phyloP scores from a whole-genome alignment of 2,329 filamentous ascomycete genomes.

The Monosporascus sp. region DNA sequence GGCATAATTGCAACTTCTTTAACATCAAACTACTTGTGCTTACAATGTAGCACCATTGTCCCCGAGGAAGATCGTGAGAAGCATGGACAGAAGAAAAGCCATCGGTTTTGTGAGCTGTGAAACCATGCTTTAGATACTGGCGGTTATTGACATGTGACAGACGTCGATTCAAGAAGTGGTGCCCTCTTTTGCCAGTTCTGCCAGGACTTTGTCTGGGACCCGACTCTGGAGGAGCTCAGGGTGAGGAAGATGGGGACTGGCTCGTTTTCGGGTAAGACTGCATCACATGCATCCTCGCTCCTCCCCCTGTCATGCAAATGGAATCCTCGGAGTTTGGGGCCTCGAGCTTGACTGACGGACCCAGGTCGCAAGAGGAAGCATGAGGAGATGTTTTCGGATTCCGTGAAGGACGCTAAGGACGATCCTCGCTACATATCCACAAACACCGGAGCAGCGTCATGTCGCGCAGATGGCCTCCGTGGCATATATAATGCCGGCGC shows the following conservation, averaged over 20 bases:
- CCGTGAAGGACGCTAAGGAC: slow-evolving; percentile 49
- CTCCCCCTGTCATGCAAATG: background rate
- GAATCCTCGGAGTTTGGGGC: too few species aligned
- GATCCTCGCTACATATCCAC: slow-evolving; percentile 70
- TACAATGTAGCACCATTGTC: slow-evolving; percentile 67
- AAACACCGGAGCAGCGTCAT: slow-evolving; percentile 76
- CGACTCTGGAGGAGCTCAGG: slow-evolving; percentile 70
- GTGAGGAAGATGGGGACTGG: slow-evolving; percentile 64
- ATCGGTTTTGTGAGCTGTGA: slow-evolving; percentile 61
- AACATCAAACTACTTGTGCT: slow-evolving; percentile 64
- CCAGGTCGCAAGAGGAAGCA: slow-evolving; percentile 68
- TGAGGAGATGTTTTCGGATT: slow-evolving; percentile 62
- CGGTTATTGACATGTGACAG: slow-evolving; percentile 33
- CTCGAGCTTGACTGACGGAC: slow-evolving; percentile 3
- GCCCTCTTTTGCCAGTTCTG: slow-evolving; percentile 76
- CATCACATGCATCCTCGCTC: background rate
- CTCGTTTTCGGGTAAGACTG: slow-evolving; percentile 53
- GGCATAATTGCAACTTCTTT: slow-evolving; percentile 54
- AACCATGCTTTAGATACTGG: too few species aligned
- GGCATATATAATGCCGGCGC: slow-evolving; percentile 98
- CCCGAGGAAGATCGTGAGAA: slow-evolving; percentile 59
- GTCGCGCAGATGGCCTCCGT: slow-evolving; percentile 79
- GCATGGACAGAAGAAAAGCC: slow-evolving; percentile 64
- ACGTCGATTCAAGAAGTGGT: slow-evolving; percentile 71
- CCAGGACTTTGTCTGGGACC: slow-evolving; percentile 77